Conservation (phyloP, 495 filamentous ascomycete species). For the Coniosporium apollinis region DNA sequence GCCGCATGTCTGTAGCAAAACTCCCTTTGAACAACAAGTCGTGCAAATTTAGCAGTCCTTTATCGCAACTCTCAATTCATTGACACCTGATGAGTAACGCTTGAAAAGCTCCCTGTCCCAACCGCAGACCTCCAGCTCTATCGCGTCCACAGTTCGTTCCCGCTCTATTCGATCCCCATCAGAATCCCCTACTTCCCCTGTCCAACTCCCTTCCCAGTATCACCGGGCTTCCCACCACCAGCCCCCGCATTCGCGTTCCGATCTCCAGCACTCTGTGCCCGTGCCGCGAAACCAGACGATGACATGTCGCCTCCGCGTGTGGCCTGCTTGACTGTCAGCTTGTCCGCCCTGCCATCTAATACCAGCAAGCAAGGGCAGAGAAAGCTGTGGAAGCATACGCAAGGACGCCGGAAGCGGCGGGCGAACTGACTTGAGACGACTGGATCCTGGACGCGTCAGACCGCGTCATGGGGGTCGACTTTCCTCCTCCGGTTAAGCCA, state of each 20-base stretch:
- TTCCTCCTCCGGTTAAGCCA: neutral
- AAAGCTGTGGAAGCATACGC: no score
- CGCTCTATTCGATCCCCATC: neutral
- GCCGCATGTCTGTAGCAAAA: no score
- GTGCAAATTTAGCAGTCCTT: no score
- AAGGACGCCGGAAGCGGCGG: no score
- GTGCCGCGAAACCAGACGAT: slow-evolving; percentile 9
- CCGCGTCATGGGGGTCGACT: neutral
- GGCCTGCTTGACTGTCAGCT: slow-evolving; percentile 7
- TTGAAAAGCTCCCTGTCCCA: neutral
- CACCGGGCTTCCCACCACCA: neutral
- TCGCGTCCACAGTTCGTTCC: neutral
- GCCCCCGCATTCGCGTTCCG: slow-evolving; percentile 4
- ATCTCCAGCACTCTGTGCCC: slow-evolving; percentile 8
- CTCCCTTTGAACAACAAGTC: no score
- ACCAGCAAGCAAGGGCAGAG: no score
- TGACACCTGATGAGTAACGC: no score
- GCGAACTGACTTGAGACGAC: slow-evolving; percentile 11
- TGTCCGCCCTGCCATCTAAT: neutral
- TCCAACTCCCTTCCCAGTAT: neutral
- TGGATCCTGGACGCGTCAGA: slow-evolving; percentile 8
- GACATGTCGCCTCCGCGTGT: slow-evolving; percentile 10
- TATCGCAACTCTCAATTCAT: no score
- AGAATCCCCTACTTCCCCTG: neutral
- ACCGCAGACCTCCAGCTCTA: neutral